These are phyloP conservation scores for Melastoma candidum DNA, from an alignment of 441 rosid species.

Conservation along the genomic window DNA sequence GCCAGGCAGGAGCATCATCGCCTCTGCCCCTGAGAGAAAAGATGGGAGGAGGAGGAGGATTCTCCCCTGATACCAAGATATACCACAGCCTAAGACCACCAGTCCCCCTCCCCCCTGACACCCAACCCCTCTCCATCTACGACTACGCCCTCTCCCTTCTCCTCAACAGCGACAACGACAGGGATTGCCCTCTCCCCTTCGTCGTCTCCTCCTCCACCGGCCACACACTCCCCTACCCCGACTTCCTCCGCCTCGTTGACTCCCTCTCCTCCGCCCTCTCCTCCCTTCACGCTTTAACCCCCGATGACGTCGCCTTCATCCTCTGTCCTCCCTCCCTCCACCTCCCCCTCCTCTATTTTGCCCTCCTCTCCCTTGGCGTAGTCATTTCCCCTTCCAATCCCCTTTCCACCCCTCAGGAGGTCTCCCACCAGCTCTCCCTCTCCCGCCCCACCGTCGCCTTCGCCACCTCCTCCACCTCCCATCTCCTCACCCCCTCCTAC, in stretches of 20 bases:
- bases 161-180: constrained; percentile 4
- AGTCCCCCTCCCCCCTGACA: constrained; percentile 38
- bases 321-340: constrained; percentile 55
- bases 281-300: constrained; percentile 26
- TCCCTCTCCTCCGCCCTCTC: constrained; percentile 41
- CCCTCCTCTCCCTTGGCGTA: constrained; percentile 66
- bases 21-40: too few relatives aligned
- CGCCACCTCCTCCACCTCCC: constrained; percentile 47
- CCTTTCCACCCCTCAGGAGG: constrained; percentile 45
- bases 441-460: constrained; percentile 60
- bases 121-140: constrained; percentile 46
- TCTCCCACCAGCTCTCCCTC: constrained; percentile 51
- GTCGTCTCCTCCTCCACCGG: constrained; percentile 37
- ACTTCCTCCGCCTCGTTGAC: constrained; percentile 27
- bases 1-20: too few relatives aligned
- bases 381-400: constrained; percentile 73
- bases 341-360: constrained; percentile 57
- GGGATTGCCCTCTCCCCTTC: constrained; percentile 15
- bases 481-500: constrained; percentile 38
- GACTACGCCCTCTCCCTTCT: constrained; percentile 45
- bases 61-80: constrained; percentile 9
- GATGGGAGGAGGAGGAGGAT: constrained; percentile 3
- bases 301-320: constrained; percentile 56
- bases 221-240: constrained; percentile 31
- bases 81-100: constrained; percentile 18